Percentiles rank a stretch among this genome's conserved stretches.
These are phyloP conservation scores for Ceratocystiopsis sp. DNA, from an alignment of 2,329 filamentous ascomycete species.

Conservation along the genomic window DNA sequence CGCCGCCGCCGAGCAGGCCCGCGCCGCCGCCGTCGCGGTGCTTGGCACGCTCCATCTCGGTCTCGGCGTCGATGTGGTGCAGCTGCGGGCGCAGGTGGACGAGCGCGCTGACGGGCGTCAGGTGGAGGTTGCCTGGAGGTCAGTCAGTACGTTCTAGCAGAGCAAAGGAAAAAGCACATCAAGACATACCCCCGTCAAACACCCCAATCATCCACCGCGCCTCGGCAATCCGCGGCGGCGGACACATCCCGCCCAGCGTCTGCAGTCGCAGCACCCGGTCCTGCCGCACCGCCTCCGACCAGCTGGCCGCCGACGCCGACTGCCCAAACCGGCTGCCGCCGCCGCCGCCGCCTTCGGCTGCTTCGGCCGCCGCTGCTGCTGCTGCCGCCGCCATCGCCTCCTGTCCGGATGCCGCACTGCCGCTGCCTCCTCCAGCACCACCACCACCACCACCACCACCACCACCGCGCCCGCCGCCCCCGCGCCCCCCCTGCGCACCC, in stretches of 20 bases:
- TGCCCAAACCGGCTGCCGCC: no score
- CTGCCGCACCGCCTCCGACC: conserved; percentile 49
- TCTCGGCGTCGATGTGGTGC: conserved; percentile 74
- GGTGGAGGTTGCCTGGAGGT: conserved; percentile 57
- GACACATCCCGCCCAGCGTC: conserved; percentile 53
- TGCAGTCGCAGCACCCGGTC: conserved; percentile 62
- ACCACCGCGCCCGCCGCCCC: conserved; percentile 9
- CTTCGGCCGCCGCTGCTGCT: background rate
- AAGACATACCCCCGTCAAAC: conserved; percentile 62
- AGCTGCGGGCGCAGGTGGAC: conserved; percentile 84
- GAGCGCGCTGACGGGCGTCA: conserved; percentile 67
- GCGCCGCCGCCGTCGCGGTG: conserved; percentile 8
- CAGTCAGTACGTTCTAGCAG: background rate
- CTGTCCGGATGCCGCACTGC: no score
- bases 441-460: conserved; percentile 11
- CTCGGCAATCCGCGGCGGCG: conserved; percentile 45
- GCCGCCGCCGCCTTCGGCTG: background rate
- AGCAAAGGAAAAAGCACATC: background rate
- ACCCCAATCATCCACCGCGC: conserved; percentile 83
- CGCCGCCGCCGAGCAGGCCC: conserved; percentile 21
- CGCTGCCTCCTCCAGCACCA: no score
- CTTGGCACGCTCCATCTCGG: conserved; percentile 45
- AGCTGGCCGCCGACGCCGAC: conserved; percentile 29
- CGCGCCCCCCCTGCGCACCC: conserved; percentile 17
- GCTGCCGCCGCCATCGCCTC: conserved; percentile 1